phyloP scores from a whole-genome alignment of 345 rosid genomes.

The Pugionium dolabratum region DNA sequence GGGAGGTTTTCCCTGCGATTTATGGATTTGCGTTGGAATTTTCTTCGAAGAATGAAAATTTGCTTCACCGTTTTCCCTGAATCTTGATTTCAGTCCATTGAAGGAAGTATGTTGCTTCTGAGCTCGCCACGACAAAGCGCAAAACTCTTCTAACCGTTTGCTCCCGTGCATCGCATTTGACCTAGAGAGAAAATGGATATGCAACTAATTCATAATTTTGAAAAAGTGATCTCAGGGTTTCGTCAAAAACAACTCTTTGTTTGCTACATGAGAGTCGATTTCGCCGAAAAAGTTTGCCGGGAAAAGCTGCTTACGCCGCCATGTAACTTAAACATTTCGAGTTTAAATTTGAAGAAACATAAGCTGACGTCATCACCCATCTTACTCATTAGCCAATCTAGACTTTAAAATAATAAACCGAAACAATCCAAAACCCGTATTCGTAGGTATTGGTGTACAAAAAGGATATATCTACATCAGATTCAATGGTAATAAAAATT shows the following conservation, averaged over 20 bases:
- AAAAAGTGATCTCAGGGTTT: neutral
- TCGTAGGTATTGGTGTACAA: neutral
- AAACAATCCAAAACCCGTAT: neutral
- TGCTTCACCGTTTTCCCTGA: neutral
- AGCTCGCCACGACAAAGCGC: conserved; percentile 4
- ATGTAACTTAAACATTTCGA: neutral
- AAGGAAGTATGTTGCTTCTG: conserved; percentile 5
- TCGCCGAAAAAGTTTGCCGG: neutral
- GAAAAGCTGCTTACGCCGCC: neutral
- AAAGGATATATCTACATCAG: neutral
- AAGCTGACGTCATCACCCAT: neutral
- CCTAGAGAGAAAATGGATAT: neutral
- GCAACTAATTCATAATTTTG: neutral
- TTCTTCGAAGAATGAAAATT: conserved; percentile 47
- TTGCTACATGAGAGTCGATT: neutral
- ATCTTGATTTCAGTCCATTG: conserved; percentile 11
- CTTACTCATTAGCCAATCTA: neutral
- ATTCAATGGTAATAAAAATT: neutral
- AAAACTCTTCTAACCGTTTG: conserved; percentile 12
- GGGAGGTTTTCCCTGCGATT: conserved; percentile 17
- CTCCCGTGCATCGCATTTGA: conserved; percentile 19
- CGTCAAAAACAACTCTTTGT: neutral
- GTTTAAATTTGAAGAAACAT: neutral
- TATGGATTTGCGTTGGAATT: conserved; percentile 24
- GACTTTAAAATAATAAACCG: neutral